A percentile compares a stretch with the other conserved stretches of the same genome.
Conservation (phyloP, 306 rosid genomes). For the Dalbergia cochinchinensis region DNA sequence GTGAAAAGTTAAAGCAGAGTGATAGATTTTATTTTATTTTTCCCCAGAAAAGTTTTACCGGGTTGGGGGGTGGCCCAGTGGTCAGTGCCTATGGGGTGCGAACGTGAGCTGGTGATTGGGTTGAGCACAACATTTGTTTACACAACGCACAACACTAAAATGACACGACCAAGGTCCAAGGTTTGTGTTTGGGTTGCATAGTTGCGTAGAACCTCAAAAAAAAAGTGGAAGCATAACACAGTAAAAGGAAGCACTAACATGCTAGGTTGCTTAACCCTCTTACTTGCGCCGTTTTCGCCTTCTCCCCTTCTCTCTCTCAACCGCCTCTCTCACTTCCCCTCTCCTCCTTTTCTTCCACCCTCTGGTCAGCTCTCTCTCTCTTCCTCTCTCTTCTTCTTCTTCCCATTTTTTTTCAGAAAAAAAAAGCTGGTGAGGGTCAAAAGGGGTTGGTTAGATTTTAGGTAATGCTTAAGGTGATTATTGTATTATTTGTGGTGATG, state of each 20-base stretch:
- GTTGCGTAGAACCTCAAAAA: neutral
- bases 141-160: neutral
- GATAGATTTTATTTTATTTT: too few species aligned
- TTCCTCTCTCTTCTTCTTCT: neutral
- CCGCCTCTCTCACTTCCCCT: slow-evolving; percentile 63
- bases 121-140: neutral
- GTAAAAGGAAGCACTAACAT: slow-evolving; percentile 17
- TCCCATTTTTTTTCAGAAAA: neutral
- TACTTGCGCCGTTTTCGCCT: slow-evolving; percentile 52
- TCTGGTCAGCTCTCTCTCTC: slow-evolving; percentile 55
- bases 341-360: slow-evolving; percentile 38
- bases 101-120: neutral
- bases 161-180: neutral
- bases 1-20: too few species aligned
- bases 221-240: neutral
- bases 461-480: too few species aligned
- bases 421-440: too few species aligned
- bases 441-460: too few species aligned
- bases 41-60: neutral
- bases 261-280: slow-evolving; percentile 43
- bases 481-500: neutral
- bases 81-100: neutral
- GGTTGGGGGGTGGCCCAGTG: neutral
- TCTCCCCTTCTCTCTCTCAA: slow-evolving; percentile 56
- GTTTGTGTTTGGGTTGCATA: neutral